phyloP scores from a whole-genome alignment of 2,329 filamentous ascomycete species.

The Penicillium sumatraense region DNA sequence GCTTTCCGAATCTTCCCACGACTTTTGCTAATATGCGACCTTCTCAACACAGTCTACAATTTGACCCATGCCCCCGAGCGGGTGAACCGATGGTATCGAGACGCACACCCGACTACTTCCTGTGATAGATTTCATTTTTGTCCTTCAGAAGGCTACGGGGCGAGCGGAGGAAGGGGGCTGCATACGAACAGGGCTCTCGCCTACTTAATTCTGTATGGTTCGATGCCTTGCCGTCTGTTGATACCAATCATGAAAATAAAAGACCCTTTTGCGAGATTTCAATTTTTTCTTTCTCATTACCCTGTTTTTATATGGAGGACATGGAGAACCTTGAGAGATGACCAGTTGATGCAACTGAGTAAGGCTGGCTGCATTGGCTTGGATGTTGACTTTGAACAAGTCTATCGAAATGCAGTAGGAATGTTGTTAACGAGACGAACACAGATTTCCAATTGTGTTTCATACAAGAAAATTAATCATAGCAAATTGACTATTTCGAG shows the following conservation, averaged over 20 bases:
- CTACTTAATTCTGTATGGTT: constrained; percentile 41
- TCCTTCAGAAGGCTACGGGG: constrained; percentile 32
- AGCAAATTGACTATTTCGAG: too few relatives aligned
- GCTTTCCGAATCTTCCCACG: neutral
- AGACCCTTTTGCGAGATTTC: constrained; percentile 33
- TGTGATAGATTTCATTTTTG: constrained; percentile 59
- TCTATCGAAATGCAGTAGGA: too few relatives aligned
- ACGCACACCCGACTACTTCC: constrained; percentile 97
- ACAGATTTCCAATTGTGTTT: too few relatives aligned
- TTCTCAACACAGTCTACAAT: constrained; percentile 76
- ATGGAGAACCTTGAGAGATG: neutral
- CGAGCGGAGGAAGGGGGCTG: constrained; percentile 30
- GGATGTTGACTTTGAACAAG: too few relatives aligned
- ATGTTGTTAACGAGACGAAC: neutral
- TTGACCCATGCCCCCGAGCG: constrained; percentile 95
- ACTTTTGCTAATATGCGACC: constrained; percentile 8
- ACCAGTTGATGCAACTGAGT: neutral
- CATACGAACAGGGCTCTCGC: constrained; percentile 32
- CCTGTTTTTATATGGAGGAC: neutral
- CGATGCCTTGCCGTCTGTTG: constrained; percentile 41
- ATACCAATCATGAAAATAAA: constrained; percentile 49
- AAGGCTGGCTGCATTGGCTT: neutral
- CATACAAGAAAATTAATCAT: too few relatives aligned
- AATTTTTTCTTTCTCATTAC: neutral
- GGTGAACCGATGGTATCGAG: constrained; percentile 99